Evolutionary conservation across 2,329 filamentous ascomycete species (phyloP).

Genomic region (Lachnellula hyalina): DNA sequence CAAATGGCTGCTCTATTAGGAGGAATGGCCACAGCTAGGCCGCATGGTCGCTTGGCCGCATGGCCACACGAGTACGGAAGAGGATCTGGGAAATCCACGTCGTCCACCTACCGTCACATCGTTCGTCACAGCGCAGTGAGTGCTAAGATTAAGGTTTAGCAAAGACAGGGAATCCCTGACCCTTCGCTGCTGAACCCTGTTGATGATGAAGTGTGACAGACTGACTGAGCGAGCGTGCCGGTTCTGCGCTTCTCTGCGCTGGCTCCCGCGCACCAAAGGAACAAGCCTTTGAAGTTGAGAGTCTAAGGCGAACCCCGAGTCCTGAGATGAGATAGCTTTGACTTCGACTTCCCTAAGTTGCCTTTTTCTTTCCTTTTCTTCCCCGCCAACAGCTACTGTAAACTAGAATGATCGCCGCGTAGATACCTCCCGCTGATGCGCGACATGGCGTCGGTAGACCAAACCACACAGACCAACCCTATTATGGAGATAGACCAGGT

Average conservation of each 20-base stretch:
- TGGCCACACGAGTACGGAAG: too few relatives aligned
- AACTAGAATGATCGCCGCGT: too few relatives aligned
- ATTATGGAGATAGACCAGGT: too few relatives aligned
- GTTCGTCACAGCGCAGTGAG: slow-evolving; percentile 1
- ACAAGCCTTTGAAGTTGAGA: neutral
- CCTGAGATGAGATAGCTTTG: too few relatives aligned
- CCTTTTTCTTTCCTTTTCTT: too few relatives aligned
- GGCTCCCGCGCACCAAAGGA: neutral
- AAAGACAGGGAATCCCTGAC: neutral
- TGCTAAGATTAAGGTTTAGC: slow-evolving; percentile 11
- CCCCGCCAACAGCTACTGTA: too few relatives aligned
- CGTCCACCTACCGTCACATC: slow-evolving; percentile 1
- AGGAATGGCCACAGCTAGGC: too few relatives aligned
- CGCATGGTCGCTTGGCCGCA: too few relatives aligned
- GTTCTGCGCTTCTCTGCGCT: neutral
- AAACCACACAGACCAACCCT: too few relatives aligned
- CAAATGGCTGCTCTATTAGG: neutral
- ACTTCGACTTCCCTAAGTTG: too few relatives aligned
- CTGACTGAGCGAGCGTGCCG: neutral
- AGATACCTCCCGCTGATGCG: too few relatives aligned
- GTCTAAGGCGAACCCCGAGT: neutral
- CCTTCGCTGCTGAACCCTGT: neutral
- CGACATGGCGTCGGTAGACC: too few relatives aligned
- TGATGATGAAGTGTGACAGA: neutral
- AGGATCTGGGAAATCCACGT: neutral